Conservation (phyloP, 177 flowering plant genomes). For the Vitis hybrid region DNA sequence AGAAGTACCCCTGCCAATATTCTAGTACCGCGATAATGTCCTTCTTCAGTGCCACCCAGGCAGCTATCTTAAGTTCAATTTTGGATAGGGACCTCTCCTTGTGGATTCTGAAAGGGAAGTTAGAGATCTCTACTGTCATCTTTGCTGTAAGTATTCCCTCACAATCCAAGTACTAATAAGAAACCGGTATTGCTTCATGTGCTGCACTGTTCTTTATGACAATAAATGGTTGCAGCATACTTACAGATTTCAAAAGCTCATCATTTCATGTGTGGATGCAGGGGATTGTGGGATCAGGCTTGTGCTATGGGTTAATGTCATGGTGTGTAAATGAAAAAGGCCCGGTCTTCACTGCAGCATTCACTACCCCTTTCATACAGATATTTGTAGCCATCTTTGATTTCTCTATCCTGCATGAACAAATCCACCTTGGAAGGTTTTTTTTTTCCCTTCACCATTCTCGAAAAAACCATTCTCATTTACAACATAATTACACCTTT, state of each 20-base stretch:
- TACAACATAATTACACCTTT: too few species aligned
- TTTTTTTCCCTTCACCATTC: conserved; percentile 5
- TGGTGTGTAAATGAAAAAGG: conserved; percentile 77
- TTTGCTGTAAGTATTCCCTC: conserved; percentile 52
- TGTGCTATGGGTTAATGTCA: conserved; percentile 68
- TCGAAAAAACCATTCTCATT: background rate
- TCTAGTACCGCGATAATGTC: conserved; percentile 64
- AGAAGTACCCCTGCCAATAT: conserved; percentile 53
- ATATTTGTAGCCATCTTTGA: conserved; percentile 59
- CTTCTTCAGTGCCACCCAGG: conserved; percentile 59
- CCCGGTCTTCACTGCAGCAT: conserved; percentile 87
- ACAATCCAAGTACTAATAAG: background rate
- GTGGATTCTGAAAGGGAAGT: conserved; percentile 55
- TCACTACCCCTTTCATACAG: conserved; percentile 70
- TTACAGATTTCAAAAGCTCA: too few species aligned
- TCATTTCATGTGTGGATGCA: conserved; percentile 18
- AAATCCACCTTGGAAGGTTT: conserved; percentile 73
- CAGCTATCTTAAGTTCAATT: conserved; percentile 40
- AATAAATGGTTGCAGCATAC: too few species aligned
- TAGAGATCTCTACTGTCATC: conserved; percentile 43
- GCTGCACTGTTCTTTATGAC: too few species aligned
- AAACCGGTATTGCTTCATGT: too few species aligned
- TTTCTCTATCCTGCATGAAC: conserved; percentile 47
- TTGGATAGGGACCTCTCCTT: conserved; percentile 30
- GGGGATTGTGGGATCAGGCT: conserved; percentile 72